A percentile compares a stretch with the other conserved stretches of the same genome.
These are phyloP conservation scores for Cerioporus squamosus DNA, from an alignment of 1,284 basidiomycete genomes.

Conservation along the genomic window DNA sequence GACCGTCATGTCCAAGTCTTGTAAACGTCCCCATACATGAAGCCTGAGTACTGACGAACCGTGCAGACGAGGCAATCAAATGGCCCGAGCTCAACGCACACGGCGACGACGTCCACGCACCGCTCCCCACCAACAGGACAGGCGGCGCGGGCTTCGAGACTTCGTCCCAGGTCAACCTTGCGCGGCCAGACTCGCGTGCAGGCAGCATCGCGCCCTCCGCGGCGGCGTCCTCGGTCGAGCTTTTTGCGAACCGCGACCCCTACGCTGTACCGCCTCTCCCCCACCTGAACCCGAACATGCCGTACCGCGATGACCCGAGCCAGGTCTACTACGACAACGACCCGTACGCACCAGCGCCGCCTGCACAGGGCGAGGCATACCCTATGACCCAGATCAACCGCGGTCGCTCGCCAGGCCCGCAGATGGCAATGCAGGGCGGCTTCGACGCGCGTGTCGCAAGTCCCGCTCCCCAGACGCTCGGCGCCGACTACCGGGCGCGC, in stretches of 20 bases:
- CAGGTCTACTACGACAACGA: constrained; percentile 67
- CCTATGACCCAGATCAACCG: constrained; percentile 76
- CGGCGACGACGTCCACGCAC: constrained; percentile 46
- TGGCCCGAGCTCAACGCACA: constrained; percentile 84
- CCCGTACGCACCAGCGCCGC: constrained; percentile 76
- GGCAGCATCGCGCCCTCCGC: constrained; percentile 46
- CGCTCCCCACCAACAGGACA: constrained; percentile 62
- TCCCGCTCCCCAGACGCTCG: constrained; percentile 30
- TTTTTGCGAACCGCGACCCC: constrained; percentile 54
- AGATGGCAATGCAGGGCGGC: constrained; percentile 36
- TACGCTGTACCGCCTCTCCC: constrained; percentile 86
- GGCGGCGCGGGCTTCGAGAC: constrained; percentile 69
- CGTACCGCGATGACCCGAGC: constrained; percentile 73
- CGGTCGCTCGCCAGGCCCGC: constrained; percentile 39
- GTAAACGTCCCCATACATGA: background rate
- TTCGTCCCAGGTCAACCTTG: constrained; percentile 59
- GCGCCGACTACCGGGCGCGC: constrained; percentile 23
- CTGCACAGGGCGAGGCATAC: constrained; percentile 57
- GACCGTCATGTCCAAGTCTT: background rate
- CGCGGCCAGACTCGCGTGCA: constrained; percentile 46
- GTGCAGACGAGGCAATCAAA: constrained; percentile 78
- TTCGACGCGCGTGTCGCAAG: constrained; percentile 30
- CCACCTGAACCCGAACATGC: constrained; percentile 72
- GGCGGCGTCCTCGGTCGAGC: constrained; percentile 51
- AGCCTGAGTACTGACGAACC: constrained; percentile 1